Percentiles rank a stretch among this genome's conserved stretches.
phyloP scores from a whole-genome alignment of 139 green algal species.

The Tetradesmus obliquus region DNA sequence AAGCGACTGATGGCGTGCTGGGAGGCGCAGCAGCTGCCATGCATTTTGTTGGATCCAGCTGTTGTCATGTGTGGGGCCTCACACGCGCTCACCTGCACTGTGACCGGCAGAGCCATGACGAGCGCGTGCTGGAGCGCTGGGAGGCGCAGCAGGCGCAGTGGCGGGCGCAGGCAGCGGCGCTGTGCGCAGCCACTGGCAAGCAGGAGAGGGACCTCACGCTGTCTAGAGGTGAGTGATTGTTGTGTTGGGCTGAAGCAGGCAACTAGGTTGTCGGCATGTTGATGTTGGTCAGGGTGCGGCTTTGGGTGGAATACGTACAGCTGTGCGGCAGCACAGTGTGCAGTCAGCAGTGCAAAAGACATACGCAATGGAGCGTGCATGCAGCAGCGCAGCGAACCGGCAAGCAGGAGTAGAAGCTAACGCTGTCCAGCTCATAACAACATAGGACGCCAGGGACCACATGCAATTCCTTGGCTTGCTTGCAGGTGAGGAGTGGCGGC shows the following conservation, averaged over 20 bases:
- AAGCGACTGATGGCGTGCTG: slow-evolving; percentile 1
- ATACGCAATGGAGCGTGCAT: too few species aligned
- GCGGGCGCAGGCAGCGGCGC: not conserved
- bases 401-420: not conserved
- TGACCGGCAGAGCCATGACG: not conserved
- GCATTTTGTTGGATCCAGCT: too few species aligned
- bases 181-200: slow-evolving; percentile 19
- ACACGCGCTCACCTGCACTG: not conserved
- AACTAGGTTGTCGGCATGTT: not conserved
- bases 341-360: too few species aligned
- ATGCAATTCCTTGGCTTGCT: not conserved
- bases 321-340: too few species aligned
- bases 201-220: not conserved
- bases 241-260: not conserved
- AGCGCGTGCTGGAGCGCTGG: not conserved
- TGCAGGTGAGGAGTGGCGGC: not conserved
- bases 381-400: not conserved
- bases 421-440: not conserved
- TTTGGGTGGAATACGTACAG: not conserved
- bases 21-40: slow-evolving; percentile 16
- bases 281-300: too few species aligned
- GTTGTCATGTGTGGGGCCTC: too few species aligned
- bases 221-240: not conserved
- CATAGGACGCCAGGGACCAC: too few species aligned
- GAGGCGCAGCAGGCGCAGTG: slow-evolving; percentile 24